Evolutionary conservation across 345 rosid genomes (phyloP), one percentile per base, ranked within the genome.

Genomic region (Eucalyptus cladocalyx): DNA sequence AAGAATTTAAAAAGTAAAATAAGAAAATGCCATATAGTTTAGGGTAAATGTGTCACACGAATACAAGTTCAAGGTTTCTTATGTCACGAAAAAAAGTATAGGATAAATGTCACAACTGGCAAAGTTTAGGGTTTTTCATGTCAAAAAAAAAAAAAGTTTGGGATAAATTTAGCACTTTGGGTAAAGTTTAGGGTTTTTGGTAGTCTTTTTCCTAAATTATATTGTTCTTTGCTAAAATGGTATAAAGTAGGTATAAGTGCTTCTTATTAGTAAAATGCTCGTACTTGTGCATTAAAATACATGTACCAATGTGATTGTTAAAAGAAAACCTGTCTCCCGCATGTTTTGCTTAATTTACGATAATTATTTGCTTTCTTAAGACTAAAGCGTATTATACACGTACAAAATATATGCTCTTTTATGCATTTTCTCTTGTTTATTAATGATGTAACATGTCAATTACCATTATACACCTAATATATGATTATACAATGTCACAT

Each of bases 31-130:
- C 51, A 0, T 49, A 49, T 50, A 50, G 6, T 50, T 50, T 50
- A 50, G 0, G 18, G 0, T 50, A 50, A 50, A 50, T 50, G 6
- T 49, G 7, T 15, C 3, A 49, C 51, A 15, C 0, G 7, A 4
- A 49, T 5, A 49, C 0, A 49, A 15, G 1, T 49, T 49, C 51
- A 49, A 49, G 7, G 0, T 49, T 15, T 14, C 14, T 49, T 15
- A 0, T 49, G 3, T 49, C 18, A 5, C 1, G 6, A 49, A 49
- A 49, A 49, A 5, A 13, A 13, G 6, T 49, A 0, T 49, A 0
- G 6, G 51, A 5, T 49, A 49, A 49, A 49, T 49, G 7, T 49
- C 18, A 49, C 0, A 2, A 0, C 5, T 49, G 18, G 51, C 7
- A 49, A 49, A 49, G 1, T 49, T 49, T 49, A 49, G 18, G 3